These are phyloP conservation scores for Aspergillus sojae DNA, from an alignment of 2,329 filamentous ascomycete species.

Conservation along the genomic window DNA sequence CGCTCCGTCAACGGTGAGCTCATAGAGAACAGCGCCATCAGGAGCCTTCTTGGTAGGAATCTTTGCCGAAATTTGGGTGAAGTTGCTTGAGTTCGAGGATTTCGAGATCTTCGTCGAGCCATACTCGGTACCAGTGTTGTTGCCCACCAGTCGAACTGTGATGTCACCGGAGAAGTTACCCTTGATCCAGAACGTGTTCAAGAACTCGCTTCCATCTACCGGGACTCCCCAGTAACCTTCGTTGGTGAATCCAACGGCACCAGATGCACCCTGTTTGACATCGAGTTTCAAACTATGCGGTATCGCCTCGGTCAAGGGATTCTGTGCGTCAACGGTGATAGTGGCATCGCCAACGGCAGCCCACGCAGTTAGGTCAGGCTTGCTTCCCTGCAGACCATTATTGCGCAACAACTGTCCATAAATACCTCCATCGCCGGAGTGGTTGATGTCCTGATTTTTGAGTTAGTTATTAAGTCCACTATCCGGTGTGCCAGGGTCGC, in stretches of 20 bases:
- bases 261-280: constrained; percentile 25
- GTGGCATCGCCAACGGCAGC: constrained; percentile 46
- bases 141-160: constrained; percentile 22
- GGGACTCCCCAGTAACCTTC: constrained; percentile 36
- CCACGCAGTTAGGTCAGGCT: constrained; percentile 52
- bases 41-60: constrained; percentile 20
- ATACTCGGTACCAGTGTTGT: constrained; percentile 20
- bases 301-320: constrained; percentile 57
- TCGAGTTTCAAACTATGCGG: constrained; percentile 53
- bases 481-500: neutral
- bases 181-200: constrained; percentile 28
- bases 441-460: constrained; percentile 59
- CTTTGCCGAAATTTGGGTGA: constrained; percentile 21
- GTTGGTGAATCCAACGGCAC: constrained; percentile 46
- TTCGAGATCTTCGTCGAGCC: constrained; percentile 20
- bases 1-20: constrained; percentile 18
- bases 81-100: constrained; percentile 16
- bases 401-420: constrained; percentile 73
- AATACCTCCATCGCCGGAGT: constrained; percentile 71
- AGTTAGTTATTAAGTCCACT: neutral
- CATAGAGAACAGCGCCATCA: constrained; percentile 18
- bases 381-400: constrained; percentile 65
- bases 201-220: constrained; percentile 24
- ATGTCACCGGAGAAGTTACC: constrained; percentile 22
- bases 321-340: constrained; percentile 52